Evolutionary conservation across 345 rosid genomes (phyloP), one percentile per base, ranked within the genome.

Genomic region (Eucalyptus cloeziana): DNA sequence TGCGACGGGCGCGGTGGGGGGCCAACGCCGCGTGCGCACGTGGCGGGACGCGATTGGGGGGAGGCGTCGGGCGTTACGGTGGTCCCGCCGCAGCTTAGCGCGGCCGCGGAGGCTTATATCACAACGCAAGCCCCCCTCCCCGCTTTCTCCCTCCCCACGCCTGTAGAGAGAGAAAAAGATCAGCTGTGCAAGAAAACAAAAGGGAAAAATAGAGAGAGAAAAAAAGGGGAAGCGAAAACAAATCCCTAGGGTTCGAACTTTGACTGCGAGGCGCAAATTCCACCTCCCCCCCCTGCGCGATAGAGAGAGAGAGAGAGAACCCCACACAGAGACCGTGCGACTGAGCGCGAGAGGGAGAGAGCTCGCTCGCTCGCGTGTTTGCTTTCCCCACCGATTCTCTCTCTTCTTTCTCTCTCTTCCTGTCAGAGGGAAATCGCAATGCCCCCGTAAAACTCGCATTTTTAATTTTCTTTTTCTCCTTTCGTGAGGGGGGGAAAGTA

Each of bases 221-320:
- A 25, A 60, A 60, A 58, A 1, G 58, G 51, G 58, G 30, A 56
- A 25, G 62, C 62, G 62, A 62, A 30, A 27, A 62, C 69, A 30
- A 62, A 62, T 30, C 69, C 69, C 17, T 62, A 62, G 69, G 69
- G 89, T 88, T 88, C 86, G 30, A 62, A 54, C 64, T 92, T 94
- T 94, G 96, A 94, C 92, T 90, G 90, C 85, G 80, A 86, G 89
- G 90, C 91, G 91, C 89, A 89, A 93, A 92, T 93, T 92, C 94
- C 91, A 43, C 44, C 62, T 30, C n/a, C 10, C n/a, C 6, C 7
- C 56, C 30, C 62, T 24, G 31, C 69, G 33, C 8, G 69, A 5
- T 6, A 25, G 64, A 8, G 58, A 58, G 30, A 56, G 92, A 88
- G 92, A 93, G 89, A 91, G 88, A 91, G 90, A 93, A 93, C 90